phyloP scores from a whole-genome alignment of 2,329 filamentous ascomycete species.

The Alternaria sp. region DNA sequence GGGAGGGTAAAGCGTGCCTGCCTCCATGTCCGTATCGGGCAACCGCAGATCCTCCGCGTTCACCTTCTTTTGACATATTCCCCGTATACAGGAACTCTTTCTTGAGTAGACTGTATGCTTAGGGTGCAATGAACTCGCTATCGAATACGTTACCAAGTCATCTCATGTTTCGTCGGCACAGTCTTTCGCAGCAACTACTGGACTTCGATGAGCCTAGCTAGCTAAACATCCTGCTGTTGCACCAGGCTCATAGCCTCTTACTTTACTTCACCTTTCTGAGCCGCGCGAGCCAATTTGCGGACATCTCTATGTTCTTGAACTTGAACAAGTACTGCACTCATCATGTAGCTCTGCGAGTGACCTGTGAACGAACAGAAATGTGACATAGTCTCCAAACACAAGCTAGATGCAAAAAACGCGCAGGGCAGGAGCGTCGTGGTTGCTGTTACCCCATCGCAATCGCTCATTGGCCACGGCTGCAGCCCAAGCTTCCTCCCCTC shows the following conservation, averaged over 20 bases:
- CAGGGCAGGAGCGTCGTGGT: constrained; percentile 4
- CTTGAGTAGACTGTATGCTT: too few relatives aligned
- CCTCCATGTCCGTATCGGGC: too few relatives aligned
- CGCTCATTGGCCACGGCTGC: constrained; percentile 14
- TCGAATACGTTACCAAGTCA: too few relatives aligned
- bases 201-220: not conserved
- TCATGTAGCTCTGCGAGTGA: not conserved
- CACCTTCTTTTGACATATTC: too few relatives aligned
- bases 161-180: not conserved
- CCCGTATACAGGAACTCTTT: too few relatives aligned
- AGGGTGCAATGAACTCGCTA: too few relatives aligned
- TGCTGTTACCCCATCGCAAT: constrained; percentile 22
- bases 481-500: constrained; percentile 20
- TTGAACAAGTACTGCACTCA: not conserved
- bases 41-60: too few relatives aligned
- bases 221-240: not conserved
- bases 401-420: not conserved
- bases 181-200: not conserved
- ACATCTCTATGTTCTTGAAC: too few relatives aligned
- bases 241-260: not conserved
- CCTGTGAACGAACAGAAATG: too few relatives aligned
- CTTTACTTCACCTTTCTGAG: not conserved
- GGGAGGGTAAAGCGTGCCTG: not conserved
- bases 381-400: not conserved
- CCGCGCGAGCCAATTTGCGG: too few relatives aligned